Evolutionary conservation across 805 yeast species (phyloP).

Genomic region (Blastobotrys muscicola): DNA sequence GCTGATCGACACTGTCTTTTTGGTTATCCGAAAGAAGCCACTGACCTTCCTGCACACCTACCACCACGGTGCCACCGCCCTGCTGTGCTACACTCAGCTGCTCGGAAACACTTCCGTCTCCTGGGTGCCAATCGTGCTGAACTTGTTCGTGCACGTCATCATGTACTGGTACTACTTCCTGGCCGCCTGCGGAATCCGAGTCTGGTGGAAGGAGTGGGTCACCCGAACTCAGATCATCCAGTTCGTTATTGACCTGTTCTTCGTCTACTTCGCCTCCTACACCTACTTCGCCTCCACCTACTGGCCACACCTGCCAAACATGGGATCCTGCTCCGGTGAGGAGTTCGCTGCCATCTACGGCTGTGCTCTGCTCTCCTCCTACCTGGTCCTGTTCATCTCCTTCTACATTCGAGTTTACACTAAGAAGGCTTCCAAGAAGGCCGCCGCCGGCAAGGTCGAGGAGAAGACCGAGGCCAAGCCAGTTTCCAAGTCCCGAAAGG

Average conservation of each 20-base stretch:
- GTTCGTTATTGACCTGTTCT: slow-evolving; percentile 78
- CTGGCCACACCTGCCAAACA: slow-evolving; percentile 59
- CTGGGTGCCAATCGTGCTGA: slow-evolving; percentile 88
- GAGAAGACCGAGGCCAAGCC: too few species aligned
- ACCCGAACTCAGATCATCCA: slow-evolving; percentile 93
- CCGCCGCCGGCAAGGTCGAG: not conserved
- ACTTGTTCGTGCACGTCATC: slow-evolving; percentile 86
- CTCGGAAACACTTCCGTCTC: slow-evolving; percentile 83
- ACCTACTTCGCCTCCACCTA: slow-evolving; percentile 74
- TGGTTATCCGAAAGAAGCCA: slow-evolving; percentile 86
- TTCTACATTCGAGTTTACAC: slow-evolving; percentile 86
- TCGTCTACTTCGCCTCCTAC: slow-evolving; percentile 90
- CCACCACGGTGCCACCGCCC: slow-evolving; percentile 97
- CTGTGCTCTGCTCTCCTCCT: slow-evolving; percentile 76
- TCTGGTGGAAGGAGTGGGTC: slow-evolving; percentile 99
- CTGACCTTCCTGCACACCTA: slow-evolving; percentile 89
- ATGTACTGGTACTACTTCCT: slow-evolving; percentile 98
- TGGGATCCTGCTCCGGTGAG: slow-evolving; percentile 83
- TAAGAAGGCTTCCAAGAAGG: slow-evolving; percentile 8
- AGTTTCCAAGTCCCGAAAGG: not conserved
- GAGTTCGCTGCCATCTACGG: slow-evolving; percentile 92
- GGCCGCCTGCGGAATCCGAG: slow-evolving; percentile 84
- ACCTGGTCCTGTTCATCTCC: slow-evolving; percentile 80
- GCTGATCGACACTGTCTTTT: slow-evolving; percentile 81
- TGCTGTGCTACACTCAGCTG: slow-evolving; percentile 87